A percentile compares a stretch with the other conserved stretches of the same genome.
Evolutionary conservation across 352 stramenopile species (phyloP).

Genomic region (Plasmopara halstedii): DNA sequence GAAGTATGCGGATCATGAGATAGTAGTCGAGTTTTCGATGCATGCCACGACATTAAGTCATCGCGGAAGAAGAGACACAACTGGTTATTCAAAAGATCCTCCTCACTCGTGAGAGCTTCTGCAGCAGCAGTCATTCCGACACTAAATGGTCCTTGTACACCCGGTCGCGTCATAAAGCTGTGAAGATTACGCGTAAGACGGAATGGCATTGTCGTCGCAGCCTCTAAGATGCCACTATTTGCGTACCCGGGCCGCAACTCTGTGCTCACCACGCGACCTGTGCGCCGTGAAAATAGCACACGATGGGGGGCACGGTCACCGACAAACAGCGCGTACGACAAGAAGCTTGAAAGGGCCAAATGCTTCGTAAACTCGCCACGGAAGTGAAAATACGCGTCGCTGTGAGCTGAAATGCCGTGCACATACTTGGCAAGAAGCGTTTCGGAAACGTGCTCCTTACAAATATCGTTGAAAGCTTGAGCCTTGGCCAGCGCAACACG

Average conservation of each 20-base stretch:
- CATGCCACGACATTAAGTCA: conserved; percentile 82
- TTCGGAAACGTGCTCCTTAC: conserved; percentile 68
- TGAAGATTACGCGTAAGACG: conserved; percentile 84
- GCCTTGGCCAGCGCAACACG: conserved; percentile 56
- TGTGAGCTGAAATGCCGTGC: conserved; percentile 59
- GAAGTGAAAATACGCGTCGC: conserved; percentile 82
- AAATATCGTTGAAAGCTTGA: conserved; percentile 74
- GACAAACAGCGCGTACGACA: conserved; percentile 82
- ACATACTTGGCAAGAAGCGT: conserved; percentile 82
- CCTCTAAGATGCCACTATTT: conserved; percentile 74
- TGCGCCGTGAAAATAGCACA: conserved; percentile 72
- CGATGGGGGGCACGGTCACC: conserved; percentile 80
- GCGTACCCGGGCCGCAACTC: conserved; percentile 81
- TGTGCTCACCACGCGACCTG: conserved; percentile 74
- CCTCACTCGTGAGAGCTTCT: conserved; percentile 75
- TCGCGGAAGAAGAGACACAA: conserved; percentile 86
- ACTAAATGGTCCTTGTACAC: conserved; percentile 82
- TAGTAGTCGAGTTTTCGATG: conserved; percentile 70
- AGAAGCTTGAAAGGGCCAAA: conserved; percentile 73
- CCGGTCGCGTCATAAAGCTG: conserved; percentile 79
- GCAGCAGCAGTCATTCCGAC: conserved; percentile 74
- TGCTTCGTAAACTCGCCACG: conserved; percentile 84
- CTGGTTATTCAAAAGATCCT: conserved; percentile 81
- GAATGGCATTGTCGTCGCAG: conserved; percentile 81
- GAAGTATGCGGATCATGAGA: conserved; percentile 18